Evolutionary conservation across 2,329 filamentous ascomycete species (phyloP).

Genomic region (Colletotrichum magnum): DNA sequence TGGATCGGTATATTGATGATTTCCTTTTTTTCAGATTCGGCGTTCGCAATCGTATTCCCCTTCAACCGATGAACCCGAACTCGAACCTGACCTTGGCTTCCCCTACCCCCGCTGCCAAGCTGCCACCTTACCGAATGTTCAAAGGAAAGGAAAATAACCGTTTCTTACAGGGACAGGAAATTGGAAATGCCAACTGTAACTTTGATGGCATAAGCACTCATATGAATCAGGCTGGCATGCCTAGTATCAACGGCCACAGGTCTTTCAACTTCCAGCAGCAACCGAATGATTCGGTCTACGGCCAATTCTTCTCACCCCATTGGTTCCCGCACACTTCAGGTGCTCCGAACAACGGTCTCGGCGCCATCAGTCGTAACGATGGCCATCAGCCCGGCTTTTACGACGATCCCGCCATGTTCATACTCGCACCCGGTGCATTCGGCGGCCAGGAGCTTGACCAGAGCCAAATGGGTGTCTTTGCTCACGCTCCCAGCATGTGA

Average conservation of each 20-base stretch:
- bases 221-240: constrained; percentile 19
- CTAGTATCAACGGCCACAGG: background rate
- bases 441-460: constrained; percentile 8
- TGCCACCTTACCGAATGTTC: constrained; percentile 43
- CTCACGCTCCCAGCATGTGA: constrained; percentile 9
- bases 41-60: constrained; percentile 49
- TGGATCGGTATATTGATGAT: constrained; percentile 37
- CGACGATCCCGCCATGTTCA: background rate
- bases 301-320: background rate
- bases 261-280: constrained; percentile 12
- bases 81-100: constrained; percentile 51
- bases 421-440: constrained; percentile 10
- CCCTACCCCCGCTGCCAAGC: constrained; percentile 47
- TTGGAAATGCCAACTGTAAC: constrained; percentile 47
- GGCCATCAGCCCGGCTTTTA: background rate
- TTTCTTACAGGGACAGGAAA: constrained; percentile 43
- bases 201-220: constrained; percentile 9
- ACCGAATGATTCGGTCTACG: background rate
- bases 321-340: constrained; percentile 1
- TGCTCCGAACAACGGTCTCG: constrained; percentile 2
- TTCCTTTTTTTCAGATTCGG: constrained; percentile 48
- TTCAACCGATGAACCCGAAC: constrained; percentile 54
- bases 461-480: constrained; percentile 3
- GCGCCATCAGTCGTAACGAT: constrained; percentile 24
- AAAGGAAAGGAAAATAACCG: constrained; percentile 51